A percentile compares a stretch with the other conserved stretches of the same genome.
Evolutionary conservation across 257 asterid genomes (phyloP).

Genomic region (Nicotiana knightiana): DNA sequence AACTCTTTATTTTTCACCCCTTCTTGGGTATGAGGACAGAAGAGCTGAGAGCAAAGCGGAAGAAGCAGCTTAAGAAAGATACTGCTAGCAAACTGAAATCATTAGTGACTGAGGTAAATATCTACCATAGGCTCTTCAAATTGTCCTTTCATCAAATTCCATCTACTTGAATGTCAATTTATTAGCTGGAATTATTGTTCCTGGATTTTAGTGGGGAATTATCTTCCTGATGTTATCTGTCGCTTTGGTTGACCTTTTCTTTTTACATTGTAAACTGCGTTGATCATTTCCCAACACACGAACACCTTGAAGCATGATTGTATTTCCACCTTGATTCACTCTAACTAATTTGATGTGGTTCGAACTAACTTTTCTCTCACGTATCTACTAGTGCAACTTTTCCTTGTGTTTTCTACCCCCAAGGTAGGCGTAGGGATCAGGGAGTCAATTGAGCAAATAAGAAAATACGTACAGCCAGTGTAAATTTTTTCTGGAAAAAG

Average conservation of each 20-base stretch:
- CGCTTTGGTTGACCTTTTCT: neutral
- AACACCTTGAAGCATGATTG: neutral
- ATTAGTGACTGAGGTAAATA: slow-evolving; percentile 70
- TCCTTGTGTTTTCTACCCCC: neutral
- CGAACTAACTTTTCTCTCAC: neutral
- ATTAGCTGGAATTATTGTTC: neutral
- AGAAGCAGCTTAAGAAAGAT: slow-evolving; percentile 86
- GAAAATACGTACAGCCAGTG: neutral
- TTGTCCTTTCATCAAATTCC: neutral
- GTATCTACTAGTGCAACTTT: neutral
- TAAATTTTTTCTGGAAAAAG: neutral
- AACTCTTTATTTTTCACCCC: neutral
- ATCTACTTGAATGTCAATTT: neutral
- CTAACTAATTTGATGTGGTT: neutral
- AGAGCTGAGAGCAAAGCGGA: slow-evolving; percentile 85
- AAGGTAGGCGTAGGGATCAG: neutral
- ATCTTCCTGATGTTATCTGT: neutral
- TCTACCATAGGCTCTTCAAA: neutral
- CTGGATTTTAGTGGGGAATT: neutral
- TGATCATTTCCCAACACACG: neutral
- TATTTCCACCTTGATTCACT: neutral
- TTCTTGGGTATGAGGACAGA: slow-evolving; percentile 44
- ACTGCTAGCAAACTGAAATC: slow-evolving; percentile 83
- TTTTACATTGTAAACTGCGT: neutral
- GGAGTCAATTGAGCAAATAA: neutral